Evolutionary conservation across 2,329 filamentous ascomycete species (phyloP), one percentile per base, ranked within the genome.

Genomic region (Ascochyta viciae-villosae): DNA sequence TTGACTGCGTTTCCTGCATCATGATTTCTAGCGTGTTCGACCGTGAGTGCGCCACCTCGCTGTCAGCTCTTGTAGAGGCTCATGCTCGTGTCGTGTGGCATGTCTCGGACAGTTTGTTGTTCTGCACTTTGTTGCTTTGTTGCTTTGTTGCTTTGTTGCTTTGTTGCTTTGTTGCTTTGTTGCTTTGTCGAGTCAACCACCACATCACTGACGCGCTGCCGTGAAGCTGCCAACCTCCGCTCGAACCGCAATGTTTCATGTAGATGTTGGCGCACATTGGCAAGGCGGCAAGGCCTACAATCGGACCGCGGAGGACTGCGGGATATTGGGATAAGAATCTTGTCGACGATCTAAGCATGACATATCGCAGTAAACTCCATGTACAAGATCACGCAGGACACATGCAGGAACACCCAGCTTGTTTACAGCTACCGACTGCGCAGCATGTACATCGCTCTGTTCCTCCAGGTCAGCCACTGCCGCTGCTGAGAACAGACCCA

Each of bases 191-290:
- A 42, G 38, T 50, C 38, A 26, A 42, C n/a, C 1, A 34, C 23
- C 16, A 50, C 23, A n/a, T 31, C 34, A 33, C 33, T 33, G 41
- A 51, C 26, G 34, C 16, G 26, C 40, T 13, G 29, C 16, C 4
- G 41, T 44, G 12, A 38, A 40, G 39, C 39, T n/a, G 31, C 23
- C n/a, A 37, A 26, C 9, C 24, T 23, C 8, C 12, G 27, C 29
- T 23, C 12, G 19, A 24, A 31, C 13, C 6, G 38, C 40, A 31
- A n/a, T 22, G 58, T 63, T 60, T 63, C 54, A 54, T 16, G 26
- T 44, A 47, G 10, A 51, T 9, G n/a, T 26, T 43, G 9, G 37
- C 22, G 38, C 38, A 31, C 22, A 13, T 24, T 31, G 31, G 19
- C 19, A 49, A 54, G 47, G 4, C 19, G 31, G 19, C 19, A 49